These are phyloP conservation scores for Xylaria sp. DNA, from an alignment of 2,329 filamentous ascomycete species.

Conservation along the genomic window DNA sequence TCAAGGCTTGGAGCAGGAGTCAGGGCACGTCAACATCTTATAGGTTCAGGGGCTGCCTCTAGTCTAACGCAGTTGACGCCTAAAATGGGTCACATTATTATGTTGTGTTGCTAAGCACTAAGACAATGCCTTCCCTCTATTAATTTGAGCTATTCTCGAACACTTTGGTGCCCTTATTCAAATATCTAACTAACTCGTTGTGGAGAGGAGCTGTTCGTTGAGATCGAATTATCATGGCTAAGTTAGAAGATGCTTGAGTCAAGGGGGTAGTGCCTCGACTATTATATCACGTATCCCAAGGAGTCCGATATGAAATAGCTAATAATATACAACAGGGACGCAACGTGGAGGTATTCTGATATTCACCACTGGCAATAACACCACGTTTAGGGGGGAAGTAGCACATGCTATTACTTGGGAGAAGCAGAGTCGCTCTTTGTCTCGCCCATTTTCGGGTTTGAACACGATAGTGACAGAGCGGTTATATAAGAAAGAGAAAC, in stretches of 20 bases:
- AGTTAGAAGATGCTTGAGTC: neutral
- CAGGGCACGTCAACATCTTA: neutral
- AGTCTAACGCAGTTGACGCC: neutral
- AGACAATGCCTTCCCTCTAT: too few relatives aligned
- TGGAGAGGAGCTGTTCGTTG: neutral
- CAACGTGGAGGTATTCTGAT: neutral
- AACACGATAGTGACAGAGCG: neutral
- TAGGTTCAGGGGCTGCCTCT: neutral
- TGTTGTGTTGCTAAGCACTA: neutral
- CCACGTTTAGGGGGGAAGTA: neutral
- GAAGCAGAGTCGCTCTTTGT: conserved; percentile 5
- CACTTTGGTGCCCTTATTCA: neutral
- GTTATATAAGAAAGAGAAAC: neutral
- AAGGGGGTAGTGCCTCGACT: neutral
- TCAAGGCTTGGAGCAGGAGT: neutral
- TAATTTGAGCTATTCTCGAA: neutral
- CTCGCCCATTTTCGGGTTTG: neutral
- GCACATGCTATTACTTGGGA: neutral
- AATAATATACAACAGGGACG: neutral
- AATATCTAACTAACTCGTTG: neutral
- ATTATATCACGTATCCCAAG: neutral
- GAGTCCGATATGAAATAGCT: neutral
- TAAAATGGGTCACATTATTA: neutral
- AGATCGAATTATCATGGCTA: conserved; percentile 1
- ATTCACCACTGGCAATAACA: neutral